Percentiles rank a stretch among this genome's conserved stretches.
Evolutionary conservation across 2,329 filamentous ascomycete species (phyloP).

Genomic region (Pseudocercospora vitis): DNA sequence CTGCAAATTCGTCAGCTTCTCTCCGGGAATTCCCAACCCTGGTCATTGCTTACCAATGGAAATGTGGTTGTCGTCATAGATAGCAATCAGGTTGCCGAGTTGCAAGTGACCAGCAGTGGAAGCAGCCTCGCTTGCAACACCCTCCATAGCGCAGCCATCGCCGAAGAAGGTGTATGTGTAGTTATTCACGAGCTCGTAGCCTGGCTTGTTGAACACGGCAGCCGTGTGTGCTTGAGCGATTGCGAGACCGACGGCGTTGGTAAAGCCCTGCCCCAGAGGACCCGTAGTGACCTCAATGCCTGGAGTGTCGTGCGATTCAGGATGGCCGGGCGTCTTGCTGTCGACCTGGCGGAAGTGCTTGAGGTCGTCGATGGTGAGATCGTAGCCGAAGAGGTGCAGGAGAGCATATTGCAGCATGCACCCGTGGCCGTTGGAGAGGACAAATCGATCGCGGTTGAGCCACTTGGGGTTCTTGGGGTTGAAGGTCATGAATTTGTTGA

Average conservation of each 20-base stretch:
- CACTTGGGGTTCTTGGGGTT: constrained; percentile 99
- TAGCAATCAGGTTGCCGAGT: constrained; percentile 92
- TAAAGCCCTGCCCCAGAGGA: constrained; percentile 94
- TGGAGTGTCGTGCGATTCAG: constrained; percentile 93
- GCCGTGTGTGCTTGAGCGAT: constrained; percentile 92
- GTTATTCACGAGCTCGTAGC: constrained; percentile 89
- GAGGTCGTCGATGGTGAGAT: constrained; percentile 80
- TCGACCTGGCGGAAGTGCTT: constrained; percentile 86
- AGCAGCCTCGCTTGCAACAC: constrained; percentile 88
- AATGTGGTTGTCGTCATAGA: constrained; percentile 99
- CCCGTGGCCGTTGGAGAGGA: constrained; percentile 97
- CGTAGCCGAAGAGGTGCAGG: constrained; percentile 94
- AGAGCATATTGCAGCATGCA: constrained; percentile 99
- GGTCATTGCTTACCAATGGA: constrained; percentile 60
- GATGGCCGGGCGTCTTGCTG: constrained; percentile 91
- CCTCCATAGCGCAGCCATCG: constrained; percentile 98
- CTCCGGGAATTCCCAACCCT: background rate
- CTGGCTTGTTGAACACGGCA: constrained; percentile 94
- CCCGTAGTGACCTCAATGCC: constrained; percentile 98
- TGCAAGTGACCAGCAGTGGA: constrained; percentile 94
- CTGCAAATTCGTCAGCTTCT: constrained; percentile 44
- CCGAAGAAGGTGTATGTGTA: constrained; percentile 96
- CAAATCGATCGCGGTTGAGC: constrained; percentile 97
- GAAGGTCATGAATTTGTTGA: constrained; percentile 99
- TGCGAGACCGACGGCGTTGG: constrained; percentile 95